A percentile compares a stretch with the other conserved stretches of the same genome.
Evolutionary conservation across 768 basidiomycete species (phyloP).

Genomic region (Boletus tomentosulus): DNA sequence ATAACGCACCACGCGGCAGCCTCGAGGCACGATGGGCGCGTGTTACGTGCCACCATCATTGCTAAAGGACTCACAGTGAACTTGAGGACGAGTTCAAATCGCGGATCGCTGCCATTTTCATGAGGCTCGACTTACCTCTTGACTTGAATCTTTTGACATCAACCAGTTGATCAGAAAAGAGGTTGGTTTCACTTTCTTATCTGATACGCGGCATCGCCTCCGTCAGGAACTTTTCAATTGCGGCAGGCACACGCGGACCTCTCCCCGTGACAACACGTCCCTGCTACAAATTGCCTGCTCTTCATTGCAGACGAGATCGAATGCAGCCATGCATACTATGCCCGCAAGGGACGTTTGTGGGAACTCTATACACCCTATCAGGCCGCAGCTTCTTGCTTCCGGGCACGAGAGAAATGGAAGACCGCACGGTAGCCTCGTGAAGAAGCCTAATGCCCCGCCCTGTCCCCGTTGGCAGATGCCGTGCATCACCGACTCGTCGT

Average conservation of each 20-base stretch:
- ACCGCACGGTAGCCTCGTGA: conserved; percentile 17
- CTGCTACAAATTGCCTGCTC: not conserved
- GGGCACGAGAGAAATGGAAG: conserved; percentile 2
- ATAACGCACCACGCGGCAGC: conserved; percentile 8
- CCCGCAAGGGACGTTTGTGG: conserved; percentile 4
- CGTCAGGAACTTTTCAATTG: not conserved
- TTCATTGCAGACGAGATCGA: not conserved
- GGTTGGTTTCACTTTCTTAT: not conserved
- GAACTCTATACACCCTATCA: not conserved
- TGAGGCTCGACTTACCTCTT: not conserved
- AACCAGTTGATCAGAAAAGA: not conserved
- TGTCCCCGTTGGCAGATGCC: conserved; percentile 4
- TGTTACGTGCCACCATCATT: not conserved
- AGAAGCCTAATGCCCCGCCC: conserved; percentile 16
- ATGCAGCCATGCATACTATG: not conserved
- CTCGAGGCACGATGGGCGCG: conserved; percentile 10
- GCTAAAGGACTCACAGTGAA: too few relatives aligned
- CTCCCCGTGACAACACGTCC: not conserved
- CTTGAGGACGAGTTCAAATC: not conserved
- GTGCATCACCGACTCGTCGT: not conserved
- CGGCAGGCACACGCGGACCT: not conserved
- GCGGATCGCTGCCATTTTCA: not conserved
- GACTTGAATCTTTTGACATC: not conserved
- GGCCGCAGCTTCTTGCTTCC: not conserved
- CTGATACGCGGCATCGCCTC: not conserved